Evolutionary conservation across 805 yeast genomes (phyloP), one percentile per base, ranked within the genome.

Genomic region (Millerozyma acaciae): DNA sequence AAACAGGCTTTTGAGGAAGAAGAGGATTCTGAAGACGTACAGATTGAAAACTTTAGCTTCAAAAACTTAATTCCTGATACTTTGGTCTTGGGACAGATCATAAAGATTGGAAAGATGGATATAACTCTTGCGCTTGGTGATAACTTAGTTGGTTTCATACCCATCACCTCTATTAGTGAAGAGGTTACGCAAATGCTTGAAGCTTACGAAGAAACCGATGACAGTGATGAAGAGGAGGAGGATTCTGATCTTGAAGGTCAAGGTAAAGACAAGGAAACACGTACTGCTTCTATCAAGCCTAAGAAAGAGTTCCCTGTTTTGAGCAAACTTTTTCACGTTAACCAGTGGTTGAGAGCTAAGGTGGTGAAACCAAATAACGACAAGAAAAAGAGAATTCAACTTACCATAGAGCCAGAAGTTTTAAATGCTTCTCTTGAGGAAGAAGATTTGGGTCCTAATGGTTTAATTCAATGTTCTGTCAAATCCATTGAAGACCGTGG

Each of bases 401-500:
- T 89, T 23, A 69, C 84, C 7, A 67, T 84, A 26, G 93, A 84
- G 50, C 95, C 97, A 6, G 68, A 74, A 30, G 62, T 63, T 26
- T 86, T 84, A 8, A 93, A 93, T 51, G 65, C 69, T 14, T 39
- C 62, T 9, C 60, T 88, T 37, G 73, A 65, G 34, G 73, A 66
- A 4, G 88, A 80, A 28, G 97, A 88, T 53, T 58, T 84, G 30
- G 59, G 65, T 5, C 48, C 68, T 17, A 87, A 86, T 27, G 68
- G 75, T 38, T 52, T 82, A 4, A 52, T 93, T 2, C 98, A 93
- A 60, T 89, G 79, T 16, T 68, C 85, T 2, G 78, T 93, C 15
- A 72, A 69, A 40, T 81, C 94, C 29, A 60, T 85, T 16, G 97
- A 93, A 68, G 99, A 93, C 55, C 96, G 87, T 55, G 98, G 98